Evolutionary conservation across 352 stramenopile genomes (phyloP).

Genomic region (Achlya hypogyna): DNA sequence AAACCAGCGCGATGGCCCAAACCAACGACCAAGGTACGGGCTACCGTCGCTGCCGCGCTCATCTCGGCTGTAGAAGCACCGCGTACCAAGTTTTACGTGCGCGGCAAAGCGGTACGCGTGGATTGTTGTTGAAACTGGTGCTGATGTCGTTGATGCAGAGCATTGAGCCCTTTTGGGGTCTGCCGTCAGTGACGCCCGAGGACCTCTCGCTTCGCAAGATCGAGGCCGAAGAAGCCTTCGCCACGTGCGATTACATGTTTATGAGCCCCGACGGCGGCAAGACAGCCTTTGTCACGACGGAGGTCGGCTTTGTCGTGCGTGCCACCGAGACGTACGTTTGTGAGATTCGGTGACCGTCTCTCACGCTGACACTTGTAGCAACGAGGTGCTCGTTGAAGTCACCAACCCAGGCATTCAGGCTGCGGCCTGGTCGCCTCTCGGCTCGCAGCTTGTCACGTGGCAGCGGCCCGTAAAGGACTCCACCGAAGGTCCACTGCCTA

Average conservation of each 20-base stretch:
- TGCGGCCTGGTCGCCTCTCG: conserved; percentile 71
- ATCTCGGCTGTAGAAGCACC: conserved; percentile 19
- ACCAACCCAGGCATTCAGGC: conserved; percentile 65
- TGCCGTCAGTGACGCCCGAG: conserved; percentile 31
- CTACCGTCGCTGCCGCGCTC: neutral
- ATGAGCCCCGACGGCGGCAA: conserved; percentile 59
- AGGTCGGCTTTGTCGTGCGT: conserved; percentile 55
- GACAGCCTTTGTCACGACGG: conserved; percentile 49
- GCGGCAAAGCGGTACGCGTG: conserved; percentile 35
- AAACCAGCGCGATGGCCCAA: neutral
- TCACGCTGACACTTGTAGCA: conserved; percentile 24
- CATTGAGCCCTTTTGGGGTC: conserved; percentile 69
- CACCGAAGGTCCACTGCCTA: conserved; percentile 2
- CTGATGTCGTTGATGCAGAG: conserved; percentile 21
- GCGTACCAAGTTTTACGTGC: conserved; percentile 80
- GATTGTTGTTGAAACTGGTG: neutral
- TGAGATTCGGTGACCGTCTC: neutral
- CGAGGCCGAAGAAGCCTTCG: conserved; percentile 43
- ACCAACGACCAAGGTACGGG: conserved; percentile 2
- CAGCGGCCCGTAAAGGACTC: conserved; percentile 73
- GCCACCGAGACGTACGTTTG: conserved; percentile 47
- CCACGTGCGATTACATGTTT: conserved; percentile 37
- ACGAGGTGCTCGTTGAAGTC: conserved; percentile 47
- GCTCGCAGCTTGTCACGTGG: conserved; percentile 80
- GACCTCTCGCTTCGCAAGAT: conserved; percentile 25